Evolutionary conservation across 2,329 filamentous ascomycete species (phyloP).

Genomic region (Epichloe coenophiala): DNA sequence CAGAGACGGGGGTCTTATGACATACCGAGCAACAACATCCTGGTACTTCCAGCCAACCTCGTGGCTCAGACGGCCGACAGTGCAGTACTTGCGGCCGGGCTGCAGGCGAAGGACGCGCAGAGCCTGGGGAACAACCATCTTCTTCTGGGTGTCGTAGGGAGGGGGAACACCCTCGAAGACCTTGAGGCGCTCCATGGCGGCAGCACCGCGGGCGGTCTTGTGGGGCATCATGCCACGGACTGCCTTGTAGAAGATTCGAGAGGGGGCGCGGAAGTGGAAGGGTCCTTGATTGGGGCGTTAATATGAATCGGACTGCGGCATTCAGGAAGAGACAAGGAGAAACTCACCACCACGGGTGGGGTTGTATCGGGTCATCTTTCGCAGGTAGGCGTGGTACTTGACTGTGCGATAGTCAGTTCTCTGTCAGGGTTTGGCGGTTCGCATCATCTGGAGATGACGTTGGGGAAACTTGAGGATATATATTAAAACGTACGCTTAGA

Average conservation of each 20-base stretch:
- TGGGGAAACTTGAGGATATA: background rate
- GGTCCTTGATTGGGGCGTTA: conserved; percentile 47
- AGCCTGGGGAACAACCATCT: conserved; percentile 97
- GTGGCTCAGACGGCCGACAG: conserved; percentile 91
- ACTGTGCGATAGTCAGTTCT: conserved; percentile 53
- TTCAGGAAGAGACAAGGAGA: conserved; percentile 2
- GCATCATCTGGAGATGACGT: background rate
- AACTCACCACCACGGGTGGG: conserved; percentile 88
- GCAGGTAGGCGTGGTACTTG: conserved; percentile 99
- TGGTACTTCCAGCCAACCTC: conserved; percentile 99
- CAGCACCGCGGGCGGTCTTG: conserved; percentile 97
- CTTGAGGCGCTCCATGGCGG: conserved; percentile 96
- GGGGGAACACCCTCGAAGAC: conserved; percentile 98
- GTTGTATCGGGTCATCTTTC: conserved; percentile 99
- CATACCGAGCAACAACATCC: conserved; percentile 94
- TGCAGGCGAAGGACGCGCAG: conserved; percentile 92
- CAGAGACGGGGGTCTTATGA: background rate
- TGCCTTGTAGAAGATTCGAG: conserved; percentile 99
- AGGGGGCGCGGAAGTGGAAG: conserved; percentile 99
- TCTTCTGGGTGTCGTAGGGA: conserved; percentile 99
- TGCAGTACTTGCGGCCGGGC: conserved; percentile 99
- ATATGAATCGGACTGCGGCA: conserved; percentile 14
- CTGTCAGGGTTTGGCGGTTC: conserved; percentile 4
- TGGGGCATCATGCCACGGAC: conserved; percentile 99
- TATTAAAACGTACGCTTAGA: conserved; percentile 82